Evolutionary conservation across 257 asterid genomes (phyloP).

Genomic region (Henckelia pumila): DNA sequence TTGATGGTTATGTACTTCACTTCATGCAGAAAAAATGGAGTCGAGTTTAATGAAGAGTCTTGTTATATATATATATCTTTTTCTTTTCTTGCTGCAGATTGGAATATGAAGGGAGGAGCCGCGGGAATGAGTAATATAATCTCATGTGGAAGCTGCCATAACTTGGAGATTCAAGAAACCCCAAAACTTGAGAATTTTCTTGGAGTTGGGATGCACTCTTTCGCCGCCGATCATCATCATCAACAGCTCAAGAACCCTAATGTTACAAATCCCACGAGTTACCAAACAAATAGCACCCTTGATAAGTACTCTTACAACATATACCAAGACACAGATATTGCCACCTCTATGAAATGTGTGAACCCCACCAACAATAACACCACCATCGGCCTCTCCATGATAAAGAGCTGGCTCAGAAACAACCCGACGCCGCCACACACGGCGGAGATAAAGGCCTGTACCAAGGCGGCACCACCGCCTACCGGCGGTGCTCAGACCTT

Average conservation of each 20-base stretch:
- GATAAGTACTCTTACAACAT: conserved; percentile 16
- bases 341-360: conserved; percentile 19
- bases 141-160: conserved; percentile 42
- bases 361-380: conserved; percentile 12
- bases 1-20: neutral
- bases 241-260: conserved; percentile 25
- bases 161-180: conserved; percentile 36
- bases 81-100: conserved; percentile 39
- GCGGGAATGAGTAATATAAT: conserved; percentile 18
- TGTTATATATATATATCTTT: neutral
- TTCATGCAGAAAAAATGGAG: neutral
- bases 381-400: conserved; percentile 73
- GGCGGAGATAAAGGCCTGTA: conserved; percentile 23
- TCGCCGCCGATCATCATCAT: conserved; percentile 18
- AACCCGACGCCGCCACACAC: conserved; percentile 33
- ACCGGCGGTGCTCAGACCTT: conserved; percentile 34
- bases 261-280: neutral
- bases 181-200: conserved; percentile 76
- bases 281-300: neutral
- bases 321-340: conserved; percentile 34
- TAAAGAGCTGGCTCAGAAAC: conserved; percentile 72
- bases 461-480: conserved; percentile 15
- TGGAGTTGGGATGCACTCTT: conserved; percentile 36
- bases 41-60: neutral
- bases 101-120: conserved; percentile 53